Evolutionary conservation across 2,329 filamentous ascomycete genomes (phyloP).

Genomic region (Mollisiaceae sp.): DNA sequence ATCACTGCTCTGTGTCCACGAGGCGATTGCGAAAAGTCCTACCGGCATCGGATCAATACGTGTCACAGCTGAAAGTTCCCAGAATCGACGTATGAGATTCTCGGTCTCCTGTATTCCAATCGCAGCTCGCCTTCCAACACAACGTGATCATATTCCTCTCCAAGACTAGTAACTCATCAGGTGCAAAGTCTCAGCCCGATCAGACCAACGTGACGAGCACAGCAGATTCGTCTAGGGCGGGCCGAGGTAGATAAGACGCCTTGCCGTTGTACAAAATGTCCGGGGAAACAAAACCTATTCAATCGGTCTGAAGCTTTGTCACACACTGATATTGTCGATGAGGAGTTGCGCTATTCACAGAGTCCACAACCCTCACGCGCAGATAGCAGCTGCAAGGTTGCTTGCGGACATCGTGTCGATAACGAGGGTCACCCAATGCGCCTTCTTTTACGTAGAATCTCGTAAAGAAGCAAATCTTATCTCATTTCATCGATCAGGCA

Average conservation of each 20-base stretch:
- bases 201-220: background rate
- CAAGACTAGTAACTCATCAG: background rate
- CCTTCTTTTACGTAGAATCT: background rate
- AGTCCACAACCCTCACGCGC: background rate
- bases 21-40: background rate
- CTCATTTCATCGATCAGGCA: too few species aligned
- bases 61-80: background rate
- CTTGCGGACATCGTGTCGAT: background rate
- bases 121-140: too few species aligned
- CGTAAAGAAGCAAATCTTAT: background rate
- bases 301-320: background rate
- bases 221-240: background rate
- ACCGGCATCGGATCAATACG: background rate
- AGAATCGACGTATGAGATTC: too few species aligned
- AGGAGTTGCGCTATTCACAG: background rate
- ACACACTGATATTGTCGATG: background rate
- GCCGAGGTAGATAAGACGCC: background rate
- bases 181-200: background rate
- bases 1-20: background rate
- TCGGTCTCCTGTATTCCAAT: too few species aligned
- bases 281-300: background rate
- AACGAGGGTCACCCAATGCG: background rate
- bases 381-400: background rate
- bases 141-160: too few species aligned
- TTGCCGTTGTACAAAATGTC: background rate